phyloP scores from a whole-genome alignment of 495 filamentous ascomycete genomes.

The Penicillium waksmanii region DNA sequence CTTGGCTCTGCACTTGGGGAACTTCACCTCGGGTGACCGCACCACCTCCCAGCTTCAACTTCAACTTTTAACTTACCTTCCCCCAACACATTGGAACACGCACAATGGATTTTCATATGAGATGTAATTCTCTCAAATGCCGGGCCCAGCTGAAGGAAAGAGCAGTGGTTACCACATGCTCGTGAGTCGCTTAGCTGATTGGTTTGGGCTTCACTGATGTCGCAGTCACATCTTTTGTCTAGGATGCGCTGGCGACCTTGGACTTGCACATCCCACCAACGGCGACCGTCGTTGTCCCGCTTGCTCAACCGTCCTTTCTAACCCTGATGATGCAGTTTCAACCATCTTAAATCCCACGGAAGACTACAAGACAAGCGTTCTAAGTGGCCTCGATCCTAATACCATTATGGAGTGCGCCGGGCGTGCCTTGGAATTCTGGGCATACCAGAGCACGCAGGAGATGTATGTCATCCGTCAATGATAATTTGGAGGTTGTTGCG shows the following conservation, averaged over 20 bases:
- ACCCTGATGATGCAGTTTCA: slow-evolving; percentile 77
- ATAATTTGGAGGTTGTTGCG: slow-evolving; percentile 5
- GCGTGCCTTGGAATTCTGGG: slow-evolving; percentile 83
- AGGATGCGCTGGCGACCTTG: slow-evolving; percentile 69
- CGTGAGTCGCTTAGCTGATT: slow-evolving; percentile 47
- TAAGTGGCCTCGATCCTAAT: slow-evolving; percentile 82
- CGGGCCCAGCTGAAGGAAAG: slow-evolving; percentile 69
- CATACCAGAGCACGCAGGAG: slow-evolving; percentile 89
- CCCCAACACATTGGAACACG: neutral
- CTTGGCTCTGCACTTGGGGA: slow-evolving; percentile 7
- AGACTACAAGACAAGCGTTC: slow-evolving; percentile 90
- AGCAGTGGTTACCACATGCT: slow-evolving; percentile 91
- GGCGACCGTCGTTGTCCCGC: slow-evolving; percentile 74
- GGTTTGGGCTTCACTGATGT: slow-evolving; percentile 17
- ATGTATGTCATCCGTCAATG: slow-evolving; percentile 57
- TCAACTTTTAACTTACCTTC: slow-evolving; percentile 6
- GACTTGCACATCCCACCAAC: slow-evolving; percentile 62
- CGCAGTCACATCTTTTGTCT: slow-evolving; percentile 85
- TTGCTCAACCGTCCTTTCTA: slow-evolving; percentile 70
- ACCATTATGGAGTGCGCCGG: slow-evolving; percentile 91
- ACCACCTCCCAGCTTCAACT: slow-evolving; percentile 3
- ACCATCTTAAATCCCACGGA: slow-evolving; percentile 82
- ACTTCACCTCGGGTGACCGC: slow-evolving; percentile 16
- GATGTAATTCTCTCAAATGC: slow-evolving; percentile 85
- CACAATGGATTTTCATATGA: slow-evolving; percentile 71